These are phyloP conservation scores for Penstemon newberryi DNA, from an alignment of 257 asterid species.

Conservation along the genomic window DNA sequence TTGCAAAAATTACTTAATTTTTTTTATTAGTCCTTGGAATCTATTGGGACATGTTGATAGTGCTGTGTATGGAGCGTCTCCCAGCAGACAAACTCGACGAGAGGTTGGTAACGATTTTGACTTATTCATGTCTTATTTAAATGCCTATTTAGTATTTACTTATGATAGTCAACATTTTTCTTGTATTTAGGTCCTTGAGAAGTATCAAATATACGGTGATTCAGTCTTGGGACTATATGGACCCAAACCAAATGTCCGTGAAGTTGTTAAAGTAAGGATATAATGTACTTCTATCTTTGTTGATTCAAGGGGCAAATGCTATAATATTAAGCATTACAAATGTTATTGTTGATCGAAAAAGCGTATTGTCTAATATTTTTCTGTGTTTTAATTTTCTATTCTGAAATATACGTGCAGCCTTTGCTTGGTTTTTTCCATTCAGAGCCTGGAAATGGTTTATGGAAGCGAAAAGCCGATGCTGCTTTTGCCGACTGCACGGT, in stretches of 20 bases:
- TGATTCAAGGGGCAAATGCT: not conserved
- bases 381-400: not conserved
- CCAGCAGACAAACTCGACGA: constrained; percentile 62
- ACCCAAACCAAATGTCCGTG: constrained; percentile 67
- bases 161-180: constrained; percentile 7
- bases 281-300: constrained; percentile 19
- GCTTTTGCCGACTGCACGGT: constrained; percentile 71
- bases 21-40: constrained; percentile 79
- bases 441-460: constrained; percentile 72
- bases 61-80: constrained; percentile 72
- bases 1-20: too few species aligned
- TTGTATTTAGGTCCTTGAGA: constrained; percentile 65
- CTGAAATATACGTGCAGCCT: constrained; percentile 59
- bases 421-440: constrained; percentile 74
- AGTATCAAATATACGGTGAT: constrained; percentile 77
- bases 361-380: not conserved
- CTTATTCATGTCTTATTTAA: not conserved
- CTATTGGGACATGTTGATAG: constrained; percentile 80
- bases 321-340: not conserved
- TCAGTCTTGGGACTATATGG: constrained; percentile 63
- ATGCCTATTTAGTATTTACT: not conserved
- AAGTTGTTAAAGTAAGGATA: constrained; percentile 59
- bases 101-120: constrained; percentile 53
- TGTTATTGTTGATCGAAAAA: not conserved
- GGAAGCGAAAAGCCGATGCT: constrained; percentile 92